Conservation (phyloP, 441 rosid species). For the Mallotus japonicus region DNA sequence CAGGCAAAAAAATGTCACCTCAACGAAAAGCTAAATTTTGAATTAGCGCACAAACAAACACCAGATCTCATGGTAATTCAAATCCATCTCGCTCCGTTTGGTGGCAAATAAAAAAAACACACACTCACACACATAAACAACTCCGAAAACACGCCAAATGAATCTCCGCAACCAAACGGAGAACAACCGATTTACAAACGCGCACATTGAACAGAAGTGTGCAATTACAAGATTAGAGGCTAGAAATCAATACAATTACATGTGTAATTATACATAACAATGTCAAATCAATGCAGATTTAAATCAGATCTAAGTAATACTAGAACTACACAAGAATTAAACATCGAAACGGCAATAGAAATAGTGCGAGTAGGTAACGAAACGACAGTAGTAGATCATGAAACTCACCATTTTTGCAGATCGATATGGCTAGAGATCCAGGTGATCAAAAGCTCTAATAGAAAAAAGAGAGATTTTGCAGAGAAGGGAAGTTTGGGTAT, state of each 20-base stretch:
- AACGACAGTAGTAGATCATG: conserved; percentile 26
- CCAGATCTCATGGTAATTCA: conserved; percentile 38
- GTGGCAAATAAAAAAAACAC: conserved; percentile 1
- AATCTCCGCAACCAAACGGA: conserved; percentile 14
- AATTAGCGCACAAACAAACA: conserved; percentile 9
- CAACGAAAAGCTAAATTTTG: conserved; percentile 7
- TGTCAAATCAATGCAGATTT: conserved; percentile 37
- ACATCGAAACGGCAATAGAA: conserved; percentile 6
- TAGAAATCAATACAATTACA: background rate
- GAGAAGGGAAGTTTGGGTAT: background rate
- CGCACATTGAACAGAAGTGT: conserved; percentile 12
- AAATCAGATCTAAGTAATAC: conserved; percentile 58
- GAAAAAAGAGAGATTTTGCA: conserved; percentile 2
- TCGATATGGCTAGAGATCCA: conserved; percentile 30
- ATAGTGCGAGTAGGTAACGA: background rate
- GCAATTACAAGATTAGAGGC: conserved; percentile 10
- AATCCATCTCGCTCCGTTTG: conserved; percentile 17
- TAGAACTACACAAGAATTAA: conserved; percentile 2
- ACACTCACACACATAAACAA: no score
- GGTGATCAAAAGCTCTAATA: background rate
- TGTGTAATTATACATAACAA: background rate
- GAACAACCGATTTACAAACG: conserved; percentile 4
- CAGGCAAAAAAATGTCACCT: background rate
- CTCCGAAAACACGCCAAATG: background rate
- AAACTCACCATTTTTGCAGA: conserved; percentile 60